Evolutionary conservation across 768 basidiomycete species (phyloP).

Genomic region (Leccinum disarticulatum): DNA sequence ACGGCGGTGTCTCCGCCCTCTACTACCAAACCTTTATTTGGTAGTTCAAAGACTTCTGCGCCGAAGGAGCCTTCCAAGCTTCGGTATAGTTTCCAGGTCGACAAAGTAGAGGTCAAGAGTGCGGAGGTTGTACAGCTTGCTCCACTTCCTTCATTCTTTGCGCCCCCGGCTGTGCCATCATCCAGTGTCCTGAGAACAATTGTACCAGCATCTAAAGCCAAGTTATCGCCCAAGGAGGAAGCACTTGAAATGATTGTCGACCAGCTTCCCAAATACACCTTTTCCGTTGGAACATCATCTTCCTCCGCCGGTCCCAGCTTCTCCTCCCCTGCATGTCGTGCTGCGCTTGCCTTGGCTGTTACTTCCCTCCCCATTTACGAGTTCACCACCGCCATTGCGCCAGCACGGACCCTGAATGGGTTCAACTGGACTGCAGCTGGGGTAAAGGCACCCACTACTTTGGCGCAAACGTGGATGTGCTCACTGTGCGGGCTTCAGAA

Average conservation of each 20-base stretch:
- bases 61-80: conserved; percentile 82
- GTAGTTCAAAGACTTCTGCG: conserved; percentile 46
- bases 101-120: conserved; percentile 38
- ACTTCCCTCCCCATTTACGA: conserved; percentile 48
- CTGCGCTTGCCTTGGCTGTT: conserved; percentile 40
- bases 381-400: conserved; percentile 25
- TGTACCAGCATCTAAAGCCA: conserved; percentile 15
- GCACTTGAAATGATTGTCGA: conserved; percentile 30
- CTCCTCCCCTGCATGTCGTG: conserved; percentile 27
- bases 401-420: conserved; percentile 31
- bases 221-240: conserved; percentile 29
- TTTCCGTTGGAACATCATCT: conserved; percentile 18
- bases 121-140: conserved; percentile 9
- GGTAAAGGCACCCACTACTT: conserved; percentile 42
- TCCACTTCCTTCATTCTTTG: conserved; percentile 16
- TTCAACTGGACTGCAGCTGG: conserved; percentile 69
- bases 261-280: conserved; percentile 38
- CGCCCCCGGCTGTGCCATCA: conserved; percentile 30
- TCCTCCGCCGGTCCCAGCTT: conserved; percentile 23
- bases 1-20: conserved; percentile 22
- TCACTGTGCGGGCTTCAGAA: conserved; percentile 47
- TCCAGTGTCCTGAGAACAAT: background rate
- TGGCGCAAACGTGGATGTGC: conserved; percentile 53
- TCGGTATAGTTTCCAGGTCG: conserved; percentile 67
- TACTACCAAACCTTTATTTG: conserved; percentile 22